phyloP scores from a whole-genome alignment of 352 stramenopile genomes.

The Phytophthora colocasiae region DNA sequence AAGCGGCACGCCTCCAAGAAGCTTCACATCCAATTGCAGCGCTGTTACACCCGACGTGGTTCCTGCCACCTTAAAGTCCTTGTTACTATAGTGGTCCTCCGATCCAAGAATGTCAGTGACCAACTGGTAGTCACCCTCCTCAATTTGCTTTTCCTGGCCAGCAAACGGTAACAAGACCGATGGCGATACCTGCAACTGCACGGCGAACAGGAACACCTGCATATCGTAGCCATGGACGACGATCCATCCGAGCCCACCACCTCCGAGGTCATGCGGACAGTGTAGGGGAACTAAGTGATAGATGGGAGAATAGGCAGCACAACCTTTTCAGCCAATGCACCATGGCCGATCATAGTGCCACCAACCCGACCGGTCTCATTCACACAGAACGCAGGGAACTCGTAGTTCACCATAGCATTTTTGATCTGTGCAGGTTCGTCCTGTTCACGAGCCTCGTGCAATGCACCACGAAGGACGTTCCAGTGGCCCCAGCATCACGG shows the following conservation, averaged over 20 bases:
- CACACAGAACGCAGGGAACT: slow-evolving; percentile 98
- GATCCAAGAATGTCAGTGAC: slow-evolving; percentile 97
- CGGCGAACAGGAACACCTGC: slow-evolving; percentile 95
- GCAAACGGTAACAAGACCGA: slow-evolving; percentile 89
- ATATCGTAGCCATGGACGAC: slow-evolving; percentile 97
- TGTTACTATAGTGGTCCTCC: too few relatives aligned
- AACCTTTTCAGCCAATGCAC: slow-evolving; percentile 97
- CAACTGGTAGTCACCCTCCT: slow-evolving; percentile 82
- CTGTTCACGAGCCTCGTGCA: slow-evolving; percentile 50
- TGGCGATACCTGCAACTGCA: slow-evolving; percentile 96
- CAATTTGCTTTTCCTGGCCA: slow-evolving; percentile 62
- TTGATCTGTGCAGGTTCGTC: slow-evolving; percentile 58
- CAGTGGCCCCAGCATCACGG: slow-evolving; percentile 87
- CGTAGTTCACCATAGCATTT: slow-evolving; percentile 97
- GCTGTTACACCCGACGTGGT: too few relatives aligned
- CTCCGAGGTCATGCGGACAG: slow-evolving; percentile 96
- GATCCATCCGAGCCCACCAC: slow-evolving; percentile 95
- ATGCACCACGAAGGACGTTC: slow-evolving; percentile 73
- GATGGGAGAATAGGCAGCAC: slow-evolving; percentile 93
- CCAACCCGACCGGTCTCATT: slow-evolving; percentile 93
- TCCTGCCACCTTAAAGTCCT: too few relatives aligned
- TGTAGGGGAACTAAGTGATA: slow-evolving; percentile 95
- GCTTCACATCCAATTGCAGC: slow-evolving; percentile 98
- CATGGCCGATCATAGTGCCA: slow-evolving; percentile 95
- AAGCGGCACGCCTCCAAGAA: slow-evolving; percentile 87